Base-by-base conservation (phyloP, 2,329 filamentous ascomycete genomes). In the Lizonia empirigonia region DNA sequence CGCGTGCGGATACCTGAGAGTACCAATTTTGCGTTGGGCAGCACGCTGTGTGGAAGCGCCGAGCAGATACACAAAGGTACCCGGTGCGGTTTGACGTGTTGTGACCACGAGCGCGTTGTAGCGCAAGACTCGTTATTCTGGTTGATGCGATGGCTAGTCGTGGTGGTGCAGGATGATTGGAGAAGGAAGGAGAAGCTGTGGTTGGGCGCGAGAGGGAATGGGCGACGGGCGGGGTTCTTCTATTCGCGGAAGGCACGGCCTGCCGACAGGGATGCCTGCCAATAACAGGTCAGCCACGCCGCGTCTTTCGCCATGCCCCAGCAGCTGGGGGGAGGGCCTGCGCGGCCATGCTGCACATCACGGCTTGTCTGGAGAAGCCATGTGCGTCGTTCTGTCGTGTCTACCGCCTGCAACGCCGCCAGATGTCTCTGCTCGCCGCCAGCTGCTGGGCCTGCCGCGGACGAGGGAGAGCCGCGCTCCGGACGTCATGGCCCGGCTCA, bases 101-200 rank as follows among this genome's bases (percentile, higher is more conserved):
- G 49, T 41, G 51, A 42, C 52, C 58, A 63, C 61, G 59, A 60
- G 58, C 53, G 56, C 55, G 57, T 38, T 34, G 62, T 67, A 39
- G 60, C 62, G 62, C 64, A 64, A 60, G 60, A 59, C 59, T 55
- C 62, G 59, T 59, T 58, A 58, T 62, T 53, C 42, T 47, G 56
- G 49, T 33, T 44, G 49, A 50, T 51, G 42, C 42, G 46, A 54
- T 61, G 55, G 56, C 51, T 59, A 58, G 55, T 53, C 44, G 55
- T 53, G 47, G 50, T 61, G 58, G 53, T 63, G 60, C 59, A 60
- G 52, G 56, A 48, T 62, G 65, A 68, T 64, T 67, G 64, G 67
- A 64, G 51, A 58, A 50, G 53, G 49, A 57, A 58, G 27, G 50
- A 56, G 59, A 60, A 53, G 55, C 50, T 49, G 49, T 58, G 63